Base-by-base conservation (phyloP, 495 filamentous ascomycete species). In the Neurospora cerealis region DNA sequence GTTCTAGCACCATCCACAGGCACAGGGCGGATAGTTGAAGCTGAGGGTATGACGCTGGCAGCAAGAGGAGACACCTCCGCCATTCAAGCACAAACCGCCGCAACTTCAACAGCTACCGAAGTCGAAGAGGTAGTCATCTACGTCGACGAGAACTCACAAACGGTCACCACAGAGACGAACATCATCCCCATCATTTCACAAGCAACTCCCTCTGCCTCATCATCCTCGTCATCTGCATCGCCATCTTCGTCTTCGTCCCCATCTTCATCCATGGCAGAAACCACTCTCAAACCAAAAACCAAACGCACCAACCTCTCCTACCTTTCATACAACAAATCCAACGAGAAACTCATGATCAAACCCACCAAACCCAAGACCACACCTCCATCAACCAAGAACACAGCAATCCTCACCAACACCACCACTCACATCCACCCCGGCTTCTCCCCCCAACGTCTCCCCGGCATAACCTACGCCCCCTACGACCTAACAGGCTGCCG, bases 401-500 rank as follows among this genome's bases (percentile, higher is more conserved):
- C 24, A 7, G 0, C 21, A 62, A 17, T 6, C 2, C 5, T 62
- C 54, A 32, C n/a, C 10, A 17, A 19, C 32, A 66, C 54, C 54
- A 66, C 54, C 54, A 19, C 13, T 2, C 13, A 9, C 24, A 34
- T 17, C 28, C 54, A 46, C 36, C 70, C 44, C 41, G 69, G 48
- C 71, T 72, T 74, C 40, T 39, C 70, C 39, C 71, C 73, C 69
- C 48, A 79, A 73, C 73, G 77, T 76, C 78, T 82, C 76, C 80
- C 83, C 69, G 92, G 91, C 17, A 86, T 96, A 24, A 87, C 90
- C 2, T 96, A 95, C 80, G 88, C 90, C 8, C 92, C 93, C 0
- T 96, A 94, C 84, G 90, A 88, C 69, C 83, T 83, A 36, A 86
- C 88, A 75, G 83, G 86, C 32, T 96, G 93, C 88, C 95, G 93